phyloP scores from a whole-genome alignment of 2,329 filamentous ascomycete species.

The Sporothrix curviconia region DNA sequence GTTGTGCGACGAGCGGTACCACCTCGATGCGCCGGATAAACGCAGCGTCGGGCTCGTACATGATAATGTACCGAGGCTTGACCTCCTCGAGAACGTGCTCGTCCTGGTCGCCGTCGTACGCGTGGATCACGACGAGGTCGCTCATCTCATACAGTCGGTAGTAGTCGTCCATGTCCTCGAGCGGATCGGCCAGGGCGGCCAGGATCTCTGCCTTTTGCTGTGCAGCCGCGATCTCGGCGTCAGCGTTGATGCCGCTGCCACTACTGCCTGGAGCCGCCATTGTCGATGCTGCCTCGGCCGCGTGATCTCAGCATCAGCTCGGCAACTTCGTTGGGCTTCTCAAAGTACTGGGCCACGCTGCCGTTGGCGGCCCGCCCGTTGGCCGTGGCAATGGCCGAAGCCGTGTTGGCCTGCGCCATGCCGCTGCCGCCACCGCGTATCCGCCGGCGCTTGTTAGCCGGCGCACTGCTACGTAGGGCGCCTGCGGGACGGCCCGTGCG shows the following conservation, averaged over 20 bases:
- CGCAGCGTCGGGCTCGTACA: slow-evolving; percentile 94
- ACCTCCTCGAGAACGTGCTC: slow-evolving; percentile 94
- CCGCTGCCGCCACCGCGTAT: slow-evolving; percentile 67
- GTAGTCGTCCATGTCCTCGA: slow-evolving; percentile 87
- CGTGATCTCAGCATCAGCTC: slow-evolving; percentile 74
- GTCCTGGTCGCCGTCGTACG: slow-evolving; percentile 92
- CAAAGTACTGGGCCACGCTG: slow-evolving; percentile 70
- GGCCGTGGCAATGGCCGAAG: slow-evolving; percentile 7
- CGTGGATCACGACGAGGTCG: slow-evolving; percentile 80
- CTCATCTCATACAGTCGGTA: slow-evolving; percentile 89
- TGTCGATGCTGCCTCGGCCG: slow-evolving; percentile 58
- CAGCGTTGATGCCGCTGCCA: slow-evolving; percentile 49
- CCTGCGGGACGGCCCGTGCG: slow-evolving; percentile 38
- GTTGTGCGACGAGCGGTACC: slow-evolving; percentile 87
- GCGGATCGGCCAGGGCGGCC: slow-evolving; percentile 54
- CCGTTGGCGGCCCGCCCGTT: slow-evolving; percentile 61
- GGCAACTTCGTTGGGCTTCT: slow-evolving; percentile 75
- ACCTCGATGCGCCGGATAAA: slow-evolving; percentile 95
- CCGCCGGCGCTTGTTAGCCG: slow-evolving; percentile 79
- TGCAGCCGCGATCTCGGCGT: slow-evolving; percentile 16
- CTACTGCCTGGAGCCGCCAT: slow-evolving; percentile 54
- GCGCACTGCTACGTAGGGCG: slow-evolving; percentile 50
- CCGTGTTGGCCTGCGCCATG: slow-evolving; percentile 39
- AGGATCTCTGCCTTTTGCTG: slow-evolving; percentile 68
- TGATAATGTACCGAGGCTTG: slow-evolving; percentile 89